Conservation (phyloP, 2,329 filamentous ascomycete genomes). For the Drechslera avenae region DNA sequence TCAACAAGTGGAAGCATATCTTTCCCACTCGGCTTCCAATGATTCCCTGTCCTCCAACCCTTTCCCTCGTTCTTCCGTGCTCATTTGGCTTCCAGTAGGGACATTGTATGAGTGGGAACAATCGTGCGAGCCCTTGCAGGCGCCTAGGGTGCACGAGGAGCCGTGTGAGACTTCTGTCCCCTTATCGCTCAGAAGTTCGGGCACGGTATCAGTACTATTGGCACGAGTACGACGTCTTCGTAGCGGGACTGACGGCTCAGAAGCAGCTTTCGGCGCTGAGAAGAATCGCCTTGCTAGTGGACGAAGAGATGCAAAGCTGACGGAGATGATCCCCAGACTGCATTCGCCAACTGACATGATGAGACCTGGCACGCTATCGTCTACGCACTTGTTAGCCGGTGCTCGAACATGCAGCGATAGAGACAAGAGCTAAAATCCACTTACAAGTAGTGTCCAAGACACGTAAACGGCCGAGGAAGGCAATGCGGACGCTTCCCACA, state of each 20-base stretch:
- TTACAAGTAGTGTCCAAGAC: slow-evolving; percentile 33
- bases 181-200: no score
- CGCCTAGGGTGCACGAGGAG: no score
- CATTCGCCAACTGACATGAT: slow-evolving; percentile 38
- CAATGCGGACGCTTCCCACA: slow-evolving; percentile 30
- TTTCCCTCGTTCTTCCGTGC: background rate
- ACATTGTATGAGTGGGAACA: no score
- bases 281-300: slow-evolving; percentile 29
- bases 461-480: slow-evolving; percentile 23
- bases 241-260: slow-evolving; percentile 1
- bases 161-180: no score
- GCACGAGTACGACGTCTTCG: slow-evolving; percentile 5
- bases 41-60: no score
- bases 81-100: no score
- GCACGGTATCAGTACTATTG: background rate
- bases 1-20: slow-evolving; percentile 11
- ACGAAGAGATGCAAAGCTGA: slow-evolving; percentile 36
- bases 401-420: no score
- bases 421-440: background rate
- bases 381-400: slow-evolving; percentile 11
- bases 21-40: slow-evolving; percentile 4
- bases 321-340: slow-evolving; percentile 35
- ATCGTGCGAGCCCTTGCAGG: no score
- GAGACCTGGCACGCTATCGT: slow-evolving; percentile 26
- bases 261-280: slow-evolving; percentile 10